These are phyloP conservation scores for Tulasnella sp. DNA, from an alignment of 768 basidiomycete species.

Conservation along the genomic window DNA sequence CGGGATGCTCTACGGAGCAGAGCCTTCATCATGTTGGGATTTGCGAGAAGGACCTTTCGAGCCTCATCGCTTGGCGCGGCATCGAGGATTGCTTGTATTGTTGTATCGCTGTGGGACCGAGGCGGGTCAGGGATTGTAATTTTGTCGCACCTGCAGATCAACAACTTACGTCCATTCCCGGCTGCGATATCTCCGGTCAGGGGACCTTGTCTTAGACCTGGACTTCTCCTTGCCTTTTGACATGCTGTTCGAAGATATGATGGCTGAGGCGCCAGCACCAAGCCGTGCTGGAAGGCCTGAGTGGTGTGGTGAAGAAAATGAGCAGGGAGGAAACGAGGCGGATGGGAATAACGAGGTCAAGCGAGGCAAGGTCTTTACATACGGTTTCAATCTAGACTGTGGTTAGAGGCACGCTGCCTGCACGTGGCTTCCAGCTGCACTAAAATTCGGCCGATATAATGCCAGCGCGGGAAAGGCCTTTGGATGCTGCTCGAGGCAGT, in stretches of 20 bases:
- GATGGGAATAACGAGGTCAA: conserved; percentile 11
- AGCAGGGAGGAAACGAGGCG: neutral
- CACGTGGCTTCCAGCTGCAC: neutral
- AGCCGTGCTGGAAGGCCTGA: neutral
- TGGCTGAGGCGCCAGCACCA: conserved; percentile 7
- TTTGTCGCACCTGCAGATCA: neutral
- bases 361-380: neutral
- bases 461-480: neutral
- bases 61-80: conserved; percentile 29
- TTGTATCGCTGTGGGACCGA: conserved; percentile 22
- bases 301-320: conserved; percentile 9
- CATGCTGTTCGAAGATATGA: conserved; percentile 18
- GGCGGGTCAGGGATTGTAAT: neutral
- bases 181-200: conserved; percentile 16
- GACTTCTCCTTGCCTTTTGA: conserved; percentile 24
- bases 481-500: neutral
- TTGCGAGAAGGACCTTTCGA: conserved; percentile 27
- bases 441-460: conserved; percentile 8
- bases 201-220: conserved; percentile 15
- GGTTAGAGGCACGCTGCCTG: conserved; percentile 9
- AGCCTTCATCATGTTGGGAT: conserved; percentile 30
- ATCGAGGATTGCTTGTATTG: conserved; percentile 31
- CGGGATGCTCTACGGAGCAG: conserved; percentile 17
- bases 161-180: conserved; percentile 22
- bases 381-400: conserved; percentile 8